Evolutionary conservation across 2,329 filamentous ascomycete species (phyloP).

Genomic region (Colletotrichum tofieldiae): DNA sequence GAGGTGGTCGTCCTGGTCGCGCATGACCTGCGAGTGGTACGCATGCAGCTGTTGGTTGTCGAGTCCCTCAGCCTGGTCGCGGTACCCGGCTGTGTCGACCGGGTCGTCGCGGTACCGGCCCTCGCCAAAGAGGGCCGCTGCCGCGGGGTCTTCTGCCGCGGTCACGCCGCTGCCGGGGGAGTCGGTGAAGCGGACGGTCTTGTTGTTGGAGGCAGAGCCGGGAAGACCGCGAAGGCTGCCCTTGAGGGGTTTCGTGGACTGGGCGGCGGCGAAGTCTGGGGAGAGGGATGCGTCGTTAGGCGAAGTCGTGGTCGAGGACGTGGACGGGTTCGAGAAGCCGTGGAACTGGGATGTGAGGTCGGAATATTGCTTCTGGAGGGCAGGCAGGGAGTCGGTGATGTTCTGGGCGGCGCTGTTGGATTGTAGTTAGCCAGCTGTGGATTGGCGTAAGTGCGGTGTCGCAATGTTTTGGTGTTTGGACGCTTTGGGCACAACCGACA

Average conservation of each 20-base stretch:
- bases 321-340: conserved; percentile 70
- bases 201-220: conserved; percentile 59
- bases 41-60: conserved; percentile 89
- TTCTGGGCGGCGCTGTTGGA: conserved; percentile 59
- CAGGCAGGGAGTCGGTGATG: conserved; percentile 76
- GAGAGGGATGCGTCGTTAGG: conserved; percentile 77
- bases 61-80: conserved; percentile 72
- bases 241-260: conserved; percentile 55
- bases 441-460: background rate
- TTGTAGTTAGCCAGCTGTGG: background rate
- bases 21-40: conserved; percentile 85
- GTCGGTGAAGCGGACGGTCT: conserved; percentile 91
- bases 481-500: conserved; percentile 26
- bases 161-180: conserved; percentile 59
- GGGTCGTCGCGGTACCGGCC: conserved; percentile 80
- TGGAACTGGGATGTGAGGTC: conserved; percentile 88
- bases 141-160: conserved; percentile 60
- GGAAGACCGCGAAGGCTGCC: conserved; percentile 52
- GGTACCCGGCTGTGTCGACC: conserved; percentile 68
- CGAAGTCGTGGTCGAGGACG: conserved; percentile 67
- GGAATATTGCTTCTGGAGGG: conserved; percentile 81
- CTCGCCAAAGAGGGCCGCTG: conserved; percentile 62
- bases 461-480: conserved; percentile 44
- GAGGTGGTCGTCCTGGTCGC: conserved; percentile 95
- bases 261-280: conserved; percentile 76